Evolutionary conservation across 305 asterid species (phyloP).

Genomic region (Fraxinus latifolia): DNA sequence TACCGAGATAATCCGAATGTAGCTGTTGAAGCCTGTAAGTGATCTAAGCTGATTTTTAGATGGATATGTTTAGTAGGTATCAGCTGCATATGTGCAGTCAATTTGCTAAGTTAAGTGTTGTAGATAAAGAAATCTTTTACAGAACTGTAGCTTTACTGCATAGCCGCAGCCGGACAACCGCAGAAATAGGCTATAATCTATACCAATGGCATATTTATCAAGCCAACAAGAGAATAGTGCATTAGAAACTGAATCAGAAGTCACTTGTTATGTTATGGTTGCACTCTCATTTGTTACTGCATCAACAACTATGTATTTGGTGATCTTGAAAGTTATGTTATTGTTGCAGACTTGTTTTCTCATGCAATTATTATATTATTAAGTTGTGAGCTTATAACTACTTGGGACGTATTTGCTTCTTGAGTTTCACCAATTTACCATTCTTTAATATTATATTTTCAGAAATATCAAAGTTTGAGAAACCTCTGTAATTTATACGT

Average conservation of each 20-base stretch:
- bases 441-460: too few relatives aligned
- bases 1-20: slow-evolving; percentile 20
- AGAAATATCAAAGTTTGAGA: too few relatives aligned
- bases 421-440: too few relatives aligned
- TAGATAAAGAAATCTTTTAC: slow-evolving; percentile 5
- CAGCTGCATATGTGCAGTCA: not conserved
- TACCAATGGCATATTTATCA: not conserved
- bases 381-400: too few relatives aligned
- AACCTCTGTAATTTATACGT: too few relatives aligned
- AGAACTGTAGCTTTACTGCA: slow-evolving; percentile 9
- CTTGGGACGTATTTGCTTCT: too few relatives aligned
- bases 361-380: too few relatives aligned
- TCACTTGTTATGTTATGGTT: not conserved
- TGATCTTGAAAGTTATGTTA: too few relatives aligned
- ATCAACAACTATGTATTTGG: not conserved
- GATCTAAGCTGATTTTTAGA: not conserved
- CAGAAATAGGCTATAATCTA: not conserved
- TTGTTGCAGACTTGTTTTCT: too few relatives aligned
- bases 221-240: not conserved
- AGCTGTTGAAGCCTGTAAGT: not conserved
- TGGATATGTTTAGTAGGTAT: not conserved
- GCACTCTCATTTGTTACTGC: not conserved
- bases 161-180: not conserved
- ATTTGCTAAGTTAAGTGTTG: slow-evolving; percentile 22
- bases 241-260: not conserved